Conservation (phyloP, 257 asterid genomes). For the Rhazya stricta region DNA sequence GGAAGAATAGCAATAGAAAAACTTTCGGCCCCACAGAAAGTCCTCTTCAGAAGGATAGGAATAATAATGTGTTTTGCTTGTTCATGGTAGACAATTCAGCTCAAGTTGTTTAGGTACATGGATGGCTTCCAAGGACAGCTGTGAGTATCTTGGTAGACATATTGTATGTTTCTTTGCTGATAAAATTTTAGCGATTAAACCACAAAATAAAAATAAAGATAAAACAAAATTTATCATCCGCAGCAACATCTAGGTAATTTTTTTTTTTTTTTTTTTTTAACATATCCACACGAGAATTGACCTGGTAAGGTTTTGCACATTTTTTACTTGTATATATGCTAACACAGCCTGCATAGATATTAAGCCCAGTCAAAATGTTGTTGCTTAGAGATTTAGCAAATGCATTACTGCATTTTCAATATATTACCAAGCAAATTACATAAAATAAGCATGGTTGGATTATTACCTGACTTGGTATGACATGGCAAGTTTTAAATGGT, state of each 20-base stretch:
- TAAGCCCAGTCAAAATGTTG: not conserved
- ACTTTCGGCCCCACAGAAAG: not conserved
- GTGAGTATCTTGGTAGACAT: not conserved
- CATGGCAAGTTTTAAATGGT: conserved; percentile 85
- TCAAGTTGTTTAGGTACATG: not conserved
- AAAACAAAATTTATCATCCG: not conserved
- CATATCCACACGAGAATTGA: not conserved
- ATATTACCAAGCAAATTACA: not conserved
- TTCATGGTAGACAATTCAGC: not conserved
- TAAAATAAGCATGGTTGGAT: not conserved
- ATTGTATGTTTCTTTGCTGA: not conserved
- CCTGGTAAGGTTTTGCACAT: not conserved
- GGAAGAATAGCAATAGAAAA: not conserved
- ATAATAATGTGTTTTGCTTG: not conserved
- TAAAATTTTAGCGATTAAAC: not conserved
- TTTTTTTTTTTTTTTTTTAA: no score
- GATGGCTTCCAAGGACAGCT: not conserved
- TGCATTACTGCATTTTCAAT: not conserved
- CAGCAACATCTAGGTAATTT: not conserved
- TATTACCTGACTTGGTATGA: conserved; percentile 81
- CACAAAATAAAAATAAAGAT: no score
- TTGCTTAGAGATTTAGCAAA: not conserved
- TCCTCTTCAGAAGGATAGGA: not conserved
- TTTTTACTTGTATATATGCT: not conserved
- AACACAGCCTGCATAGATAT: not conserved